Conservation (phyloP, 306 rosid genomes). For the Quercus parvula region DNA sequence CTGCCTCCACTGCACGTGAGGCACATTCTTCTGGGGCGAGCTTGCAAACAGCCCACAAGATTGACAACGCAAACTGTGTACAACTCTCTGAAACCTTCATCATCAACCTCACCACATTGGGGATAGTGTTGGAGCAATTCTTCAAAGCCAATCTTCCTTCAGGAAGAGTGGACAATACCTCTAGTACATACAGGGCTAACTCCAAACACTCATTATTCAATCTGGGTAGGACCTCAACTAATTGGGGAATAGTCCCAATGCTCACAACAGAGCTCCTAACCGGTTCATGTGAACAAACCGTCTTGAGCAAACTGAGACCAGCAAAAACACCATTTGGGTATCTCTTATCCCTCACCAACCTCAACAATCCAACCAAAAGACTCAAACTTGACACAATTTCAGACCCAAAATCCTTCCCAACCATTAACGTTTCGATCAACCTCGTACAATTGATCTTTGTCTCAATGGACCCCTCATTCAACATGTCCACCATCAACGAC, state of each 20-base stretch:
- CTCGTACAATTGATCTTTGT: constrained; percentile 77
- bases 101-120: constrained; percentile 53
- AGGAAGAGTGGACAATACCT: constrained; percentile 50
- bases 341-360: constrained; percentile 64
- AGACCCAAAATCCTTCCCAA: constrained; percentile 39
- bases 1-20: constrained; percentile 66
- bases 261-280: constrained; percentile 51
- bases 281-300: constrained; percentile 41
- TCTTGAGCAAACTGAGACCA: constrained; percentile 53
- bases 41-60: constrained; percentile 71
- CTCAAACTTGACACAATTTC: constrained; percentile 56
- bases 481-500: constrained; percentile 66
- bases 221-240: constrained; percentile 54
- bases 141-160: constrained; percentile 72
- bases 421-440: constrained; percentile 48
- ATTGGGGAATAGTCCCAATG: constrained; percentile 58
- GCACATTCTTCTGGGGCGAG: constrained; percentile 77
- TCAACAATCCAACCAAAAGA: constrained; percentile 67
- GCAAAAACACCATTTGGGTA: constrained; percentile 51
- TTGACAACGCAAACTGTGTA: constrained; percentile 58
- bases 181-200: constrained; percentile 49
- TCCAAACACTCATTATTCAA: constrained; percentile 57
- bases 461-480: constrained; percentile 74
- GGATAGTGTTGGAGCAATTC: constrained; percentile 59
- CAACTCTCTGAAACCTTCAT: constrained; percentile 83